Base-by-base conservation (phyloP, 176 grass and related monocot genomes). In the Urochloa ruziziensis region DNA sequence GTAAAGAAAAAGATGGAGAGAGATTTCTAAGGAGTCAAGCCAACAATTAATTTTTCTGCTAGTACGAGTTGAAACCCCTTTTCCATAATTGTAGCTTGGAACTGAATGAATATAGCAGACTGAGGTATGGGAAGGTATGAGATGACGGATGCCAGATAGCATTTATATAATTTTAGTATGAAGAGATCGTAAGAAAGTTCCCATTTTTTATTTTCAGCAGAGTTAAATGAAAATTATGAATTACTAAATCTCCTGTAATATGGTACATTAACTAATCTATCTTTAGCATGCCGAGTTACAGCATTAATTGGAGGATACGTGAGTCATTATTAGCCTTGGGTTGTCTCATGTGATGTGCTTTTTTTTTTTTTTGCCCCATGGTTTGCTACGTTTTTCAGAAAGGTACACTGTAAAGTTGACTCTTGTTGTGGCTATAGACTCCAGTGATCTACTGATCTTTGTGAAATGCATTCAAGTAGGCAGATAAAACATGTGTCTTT, bases 341-440 rank as follows among this genome's bases (percentile, higher is more conserved):
- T 62, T 29, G 0, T 7, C 14, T 63, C 49, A 27, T 73, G 1
- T 4, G 10, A 40, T 7, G 17, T 47, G 36, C 11, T 62, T 63
- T 44, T 16, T 60, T 42, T 71, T 82, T 34, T n/a, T n/a, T n/a
- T n/a, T n/a, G n/a, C n/a, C n/a, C n/a, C 33, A 28, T 61, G 19
- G 37, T 81, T 40, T 58, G 5, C 16, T 70, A 70, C 0, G 2
- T 3, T 43, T 70, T 82, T 82, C 49, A 57, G 3, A 5, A 69
- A 19, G 23, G 17, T 15, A 57, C 4, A 6, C 0, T 82, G 51
- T 82, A 4, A 13, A 24, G 6, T 44, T 23, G 40, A 4, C 68
- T 49, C 44, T 15, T 80, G 30, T 60, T 58, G 25, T 74, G 35
- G 10, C 51, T 78, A 52, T 78, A 72, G 23, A 69, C 48, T 81